Base-by-base conservation (phyloP, 2,329 filamentous ascomycete genomes). In the Xylaria hypoxylon region DNA sequence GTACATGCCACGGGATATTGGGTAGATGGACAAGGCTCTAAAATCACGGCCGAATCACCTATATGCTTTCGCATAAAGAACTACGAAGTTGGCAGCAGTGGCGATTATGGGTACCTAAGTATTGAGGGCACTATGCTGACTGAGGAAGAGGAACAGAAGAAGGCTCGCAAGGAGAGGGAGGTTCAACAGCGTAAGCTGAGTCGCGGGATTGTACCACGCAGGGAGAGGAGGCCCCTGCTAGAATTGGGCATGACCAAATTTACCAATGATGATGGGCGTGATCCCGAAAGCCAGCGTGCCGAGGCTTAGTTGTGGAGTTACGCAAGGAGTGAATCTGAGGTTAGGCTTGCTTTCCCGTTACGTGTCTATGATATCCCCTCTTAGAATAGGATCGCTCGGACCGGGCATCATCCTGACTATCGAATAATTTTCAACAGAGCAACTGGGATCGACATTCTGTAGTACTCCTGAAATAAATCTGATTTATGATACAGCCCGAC, bases 111-210 rank as follows among this genome's bases (percentile, higher is more conserved):
- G 11, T 96, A 95, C 76, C 80, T 97, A 67, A 94, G 91, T 72
- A 90, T 97, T 68, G 91, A 96, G 77, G 95, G 94, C 28, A 96
- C 92, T n/a, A 90, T 97, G 86, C 80, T 97, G 56, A 84, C 85
- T 52, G 86, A 86, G 48, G 86, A 87, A 22, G 90, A 89, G 26
- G 93, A 96, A 79, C 82, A 80, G 70, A 80, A 81, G 28, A 80
- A 92, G 33, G 80, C 87, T 52, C 82, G 84, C 8, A 82, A 86
- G 66, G 87, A 90, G 75, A 80, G 78, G 72, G 78, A 81, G 71
- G 56, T 69, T 63, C 71, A 79, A 62, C 76, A 77, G 47, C 77
- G 79, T 35, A 77, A 76, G 31, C 77, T 79, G 24, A 80, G 72
- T 65, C 77, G 79, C 70, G 80, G 78, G 62, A 75, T 77, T 17